phyloP scores from a whole-genome alignment of 805 yeast species.

The Brettanomyces sp. region DNA sequence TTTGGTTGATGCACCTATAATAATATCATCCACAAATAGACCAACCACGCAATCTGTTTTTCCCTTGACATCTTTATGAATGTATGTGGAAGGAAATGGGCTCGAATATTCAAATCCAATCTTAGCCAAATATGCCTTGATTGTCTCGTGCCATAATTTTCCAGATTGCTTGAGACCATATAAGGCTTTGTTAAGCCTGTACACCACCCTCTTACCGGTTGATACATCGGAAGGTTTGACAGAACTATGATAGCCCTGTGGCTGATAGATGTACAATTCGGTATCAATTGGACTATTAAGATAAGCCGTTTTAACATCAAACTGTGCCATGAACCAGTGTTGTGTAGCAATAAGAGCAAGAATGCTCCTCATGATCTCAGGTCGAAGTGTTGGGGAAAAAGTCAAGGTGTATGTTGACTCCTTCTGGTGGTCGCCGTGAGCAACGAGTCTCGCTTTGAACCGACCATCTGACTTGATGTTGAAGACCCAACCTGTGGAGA shows the following conservation, averaged over 20 bases:
- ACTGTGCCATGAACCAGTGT: neutral
- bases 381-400: too few species aligned
- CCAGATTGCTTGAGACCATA: constrained; percentile 4
- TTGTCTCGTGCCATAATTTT: neutral
- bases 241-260: too few species aligned
- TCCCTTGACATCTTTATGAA: neutral
- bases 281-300: neutral
- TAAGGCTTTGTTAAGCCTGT: constrained; percentile 2
- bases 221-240: neutral
- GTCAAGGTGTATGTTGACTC: too few species aligned
- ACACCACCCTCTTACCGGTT: neutral
- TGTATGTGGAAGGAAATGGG: neutral
- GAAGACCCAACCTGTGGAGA: too few species aligned
- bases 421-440: too few species aligned
- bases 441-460: too few species aligned
- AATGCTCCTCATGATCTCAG: neutral
- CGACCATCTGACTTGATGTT: too few species aligned
- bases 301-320: neutral
- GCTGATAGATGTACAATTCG: too few species aligned
- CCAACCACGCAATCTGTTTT: neutral
- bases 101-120: neutral
- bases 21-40: too few species aligned
- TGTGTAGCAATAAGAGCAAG: neutral
- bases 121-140: neutral
- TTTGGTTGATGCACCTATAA: neutral